A percentile compares a stretch with the other conserved stretches of the same genome.
phyloP scores from a whole-genome alignment of 257 asterid genomes.

The Solanum arcanum region DNA sequence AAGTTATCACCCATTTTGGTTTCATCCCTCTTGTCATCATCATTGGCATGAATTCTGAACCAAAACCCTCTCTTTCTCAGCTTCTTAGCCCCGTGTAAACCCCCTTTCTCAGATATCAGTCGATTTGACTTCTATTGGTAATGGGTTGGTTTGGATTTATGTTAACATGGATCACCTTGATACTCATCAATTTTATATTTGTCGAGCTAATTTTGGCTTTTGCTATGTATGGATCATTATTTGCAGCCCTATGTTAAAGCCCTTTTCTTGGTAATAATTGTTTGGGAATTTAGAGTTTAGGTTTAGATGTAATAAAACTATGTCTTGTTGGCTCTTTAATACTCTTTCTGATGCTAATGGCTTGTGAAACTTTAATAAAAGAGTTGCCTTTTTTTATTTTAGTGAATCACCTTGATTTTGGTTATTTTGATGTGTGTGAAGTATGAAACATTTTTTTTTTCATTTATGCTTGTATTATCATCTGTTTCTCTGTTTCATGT shows the following conservation, averaged over 20 bases:
- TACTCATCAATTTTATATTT: background rate
- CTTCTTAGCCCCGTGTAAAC: conserved; percentile 76
- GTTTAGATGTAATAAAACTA: background rate
- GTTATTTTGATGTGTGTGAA: background rate
- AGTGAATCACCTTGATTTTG: background rate
- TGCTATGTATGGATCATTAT: background rate
- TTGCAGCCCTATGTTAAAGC: background rate
- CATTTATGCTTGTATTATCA: background rate
- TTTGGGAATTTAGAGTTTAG: background rate
- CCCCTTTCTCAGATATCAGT: background rate
- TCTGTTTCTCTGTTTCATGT: background rate
- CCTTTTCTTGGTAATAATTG: background rate
- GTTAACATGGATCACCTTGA: background rate
- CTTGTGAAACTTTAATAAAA: background rate
- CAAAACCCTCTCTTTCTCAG: conserved; percentile 70
- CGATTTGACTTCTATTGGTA: background rate
- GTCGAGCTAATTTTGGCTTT: background rate
- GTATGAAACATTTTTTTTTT: background rate
- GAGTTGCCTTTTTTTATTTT: background rate
- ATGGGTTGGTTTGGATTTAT: background rate
- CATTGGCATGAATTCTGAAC: conserved; percentile 88
- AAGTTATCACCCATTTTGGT: conserved; percentile 80
- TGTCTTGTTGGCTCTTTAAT: background rate
- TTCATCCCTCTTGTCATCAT: conserved; percentile 75
- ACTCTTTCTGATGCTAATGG: background rate